Conservation (phyloP, 2,329 filamentous ascomycete species). For the Aspergillus viridinutans region DNA sequence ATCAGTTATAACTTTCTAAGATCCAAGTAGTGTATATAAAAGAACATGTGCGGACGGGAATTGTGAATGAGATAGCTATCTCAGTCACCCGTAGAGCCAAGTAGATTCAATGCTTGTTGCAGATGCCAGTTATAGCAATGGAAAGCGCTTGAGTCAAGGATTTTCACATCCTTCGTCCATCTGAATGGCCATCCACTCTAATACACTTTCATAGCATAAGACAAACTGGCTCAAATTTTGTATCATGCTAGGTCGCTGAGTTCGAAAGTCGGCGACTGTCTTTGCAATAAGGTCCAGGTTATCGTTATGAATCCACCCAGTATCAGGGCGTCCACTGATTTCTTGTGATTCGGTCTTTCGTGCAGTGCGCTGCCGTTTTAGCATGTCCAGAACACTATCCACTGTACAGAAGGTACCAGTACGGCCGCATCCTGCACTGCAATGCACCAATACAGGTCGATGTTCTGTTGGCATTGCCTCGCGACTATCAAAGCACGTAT, state of each 20-base stretch:
- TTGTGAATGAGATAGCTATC: background rate
- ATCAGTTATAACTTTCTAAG: background rate
- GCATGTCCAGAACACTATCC: constrained; percentile 91
- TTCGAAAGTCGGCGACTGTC: constrained; percentile 86
- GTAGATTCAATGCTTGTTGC: background rate
- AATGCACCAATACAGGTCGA: constrained; percentile 85
- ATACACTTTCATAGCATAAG: constrained; percentile 89
- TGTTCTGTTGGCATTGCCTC: constrained; percentile 54
- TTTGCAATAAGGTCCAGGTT: constrained; percentile 74
- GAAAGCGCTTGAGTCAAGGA: background rate
- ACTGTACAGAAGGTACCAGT: constrained; percentile 97
- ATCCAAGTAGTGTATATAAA: background rate
- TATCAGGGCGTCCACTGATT: constrained; percentile 27
- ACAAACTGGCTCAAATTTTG: constrained; percentile 92
- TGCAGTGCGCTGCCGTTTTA: constrained; percentile 71
- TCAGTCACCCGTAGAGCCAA: background rate
- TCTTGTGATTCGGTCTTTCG: constrained; percentile 13
- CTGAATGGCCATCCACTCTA: constrained; percentile 69
- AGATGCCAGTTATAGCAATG: background rate
- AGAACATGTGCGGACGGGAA: background rate
- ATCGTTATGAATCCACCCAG: constrained; percentile 65
- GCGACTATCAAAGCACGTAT: constrained; percentile 23
- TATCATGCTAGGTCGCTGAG: constrained; percentile 91
- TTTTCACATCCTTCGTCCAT: constrained; percentile 11
- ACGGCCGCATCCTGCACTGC: constrained; percentile 89